Percentiles rank a stretch among this genome's conserved stretches.
Conservation (phyloP, 108 stramenopile genomes). For the Skeletonema tropicum region DNA sequence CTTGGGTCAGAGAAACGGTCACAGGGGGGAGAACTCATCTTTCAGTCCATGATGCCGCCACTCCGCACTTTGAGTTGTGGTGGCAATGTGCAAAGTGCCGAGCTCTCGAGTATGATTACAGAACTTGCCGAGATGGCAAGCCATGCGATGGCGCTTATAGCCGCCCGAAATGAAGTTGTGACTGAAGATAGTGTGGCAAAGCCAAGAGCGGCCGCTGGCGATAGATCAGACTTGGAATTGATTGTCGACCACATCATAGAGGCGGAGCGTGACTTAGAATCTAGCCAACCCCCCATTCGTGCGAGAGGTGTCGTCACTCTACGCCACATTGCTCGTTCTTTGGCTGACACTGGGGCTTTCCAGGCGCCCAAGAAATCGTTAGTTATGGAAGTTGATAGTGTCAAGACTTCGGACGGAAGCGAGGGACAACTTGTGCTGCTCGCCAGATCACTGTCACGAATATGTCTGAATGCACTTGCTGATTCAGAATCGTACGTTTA, state of each 20-base stretch:
- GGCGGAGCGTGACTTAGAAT: slow-evolving; percentile 65
- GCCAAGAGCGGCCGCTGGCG: background rate
- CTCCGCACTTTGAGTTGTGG: slow-evolving; percentile 44
- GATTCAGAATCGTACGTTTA: slow-evolving; percentile 90
- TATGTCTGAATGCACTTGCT: slow-evolving; percentile 61
- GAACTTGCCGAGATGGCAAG: slow-evolving; percentile 82
- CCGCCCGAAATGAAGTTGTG: slow-evolving; percentile 40
- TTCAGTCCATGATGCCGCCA: slow-evolving; percentile 53
- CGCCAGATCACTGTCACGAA: slow-evolving; percentile 31
- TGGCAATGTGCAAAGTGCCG: slow-evolving; percentile 5
- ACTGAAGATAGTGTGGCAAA: background rate
- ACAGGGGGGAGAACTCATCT: slow-evolving; percentile 53
- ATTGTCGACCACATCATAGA: slow-evolving; percentile 32
- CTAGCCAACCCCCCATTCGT: slow-evolving; percentile 75
- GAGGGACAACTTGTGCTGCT: slow-evolving; percentile 26
- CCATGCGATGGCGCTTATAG: slow-evolving; percentile 77
- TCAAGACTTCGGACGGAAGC: background rate
- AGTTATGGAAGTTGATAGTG: slow-evolving; percentile 21
- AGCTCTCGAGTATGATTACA: slow-evolving; percentile 25
- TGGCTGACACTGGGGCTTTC: slow-evolving; percentile 20
- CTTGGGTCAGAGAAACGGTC: slow-evolving; percentile 66
- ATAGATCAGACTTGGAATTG: slow-evolving; percentile 16
- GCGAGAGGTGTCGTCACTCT: slow-evolving; percentile 77
- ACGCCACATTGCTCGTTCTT: slow-evolving; percentile 64
- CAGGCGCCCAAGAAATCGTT: slow-evolving; percentile 13